Percentiles rank a stretch among this genome's conserved stretches.
Evolutionary conservation across 257 asterid species (phyloP).

Genomic region (Solanum dulcamara): DNA sequence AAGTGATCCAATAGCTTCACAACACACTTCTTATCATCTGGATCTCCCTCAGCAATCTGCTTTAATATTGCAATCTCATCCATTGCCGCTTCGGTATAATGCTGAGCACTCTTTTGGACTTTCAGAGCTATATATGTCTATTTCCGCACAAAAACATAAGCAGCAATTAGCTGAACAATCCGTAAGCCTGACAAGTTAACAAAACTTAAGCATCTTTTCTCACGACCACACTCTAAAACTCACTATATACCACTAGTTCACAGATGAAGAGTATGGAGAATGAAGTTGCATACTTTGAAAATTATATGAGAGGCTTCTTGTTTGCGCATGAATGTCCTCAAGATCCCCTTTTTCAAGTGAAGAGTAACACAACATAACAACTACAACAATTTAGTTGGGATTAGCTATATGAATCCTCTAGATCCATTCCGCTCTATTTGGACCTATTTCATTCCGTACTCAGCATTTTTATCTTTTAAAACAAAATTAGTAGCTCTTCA

Average conservation of each 20-base stretch:
- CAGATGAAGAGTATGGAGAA: background rate
- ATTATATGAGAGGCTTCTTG: background rate
- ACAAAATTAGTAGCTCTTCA: background rate
- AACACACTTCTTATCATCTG: constrained; percentile 75
- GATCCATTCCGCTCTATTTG: background rate
- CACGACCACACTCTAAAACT: background rate
- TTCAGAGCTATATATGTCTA: constrained; percentile 66
- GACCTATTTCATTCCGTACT: background rate
- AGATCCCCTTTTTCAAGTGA: background rate
- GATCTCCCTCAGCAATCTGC: constrained; percentile 87
- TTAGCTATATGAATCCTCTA: background rate
- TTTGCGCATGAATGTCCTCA: background rate
- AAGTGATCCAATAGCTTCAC: constrained; percentile 91
- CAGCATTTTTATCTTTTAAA: background rate
- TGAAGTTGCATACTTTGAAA: background rate
- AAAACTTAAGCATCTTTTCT: background rate
- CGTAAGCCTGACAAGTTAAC: background rate
- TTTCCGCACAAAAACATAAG: background rate
- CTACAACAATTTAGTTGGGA: background rate
- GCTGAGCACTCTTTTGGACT: constrained; percentile 91
- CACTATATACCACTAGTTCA: background rate
- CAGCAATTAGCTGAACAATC: background rate
- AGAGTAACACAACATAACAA: background rate
- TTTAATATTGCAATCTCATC: constrained; percentile 79
- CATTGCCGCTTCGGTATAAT: constrained; percentile 93